A percentile compares a stretch with the other conserved stretches of the same genome.
phyloP scores from a whole-genome alignment of 768 basidiomycete species.

The Lyophyllum decastes region DNA sequence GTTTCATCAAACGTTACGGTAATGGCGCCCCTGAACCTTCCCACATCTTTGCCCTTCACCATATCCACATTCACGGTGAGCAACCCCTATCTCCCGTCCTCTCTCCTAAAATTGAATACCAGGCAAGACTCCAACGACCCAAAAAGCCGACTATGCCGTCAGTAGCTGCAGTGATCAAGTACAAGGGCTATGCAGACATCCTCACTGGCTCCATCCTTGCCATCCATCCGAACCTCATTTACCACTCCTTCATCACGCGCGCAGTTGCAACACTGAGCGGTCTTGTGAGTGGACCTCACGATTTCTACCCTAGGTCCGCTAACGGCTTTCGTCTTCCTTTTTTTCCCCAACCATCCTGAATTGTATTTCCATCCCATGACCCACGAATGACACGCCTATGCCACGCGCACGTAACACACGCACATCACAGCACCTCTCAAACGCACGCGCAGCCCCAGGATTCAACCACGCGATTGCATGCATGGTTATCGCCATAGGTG shows the following conservation, averaged over 20 bases:
- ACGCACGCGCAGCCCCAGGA: slow-evolving; percentile 26
- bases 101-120: too few species aligned
- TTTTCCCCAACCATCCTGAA: not conserved
- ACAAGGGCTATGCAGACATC: slow-evolving; percentile 31
- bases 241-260: slow-evolving; percentile 14
- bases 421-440: slow-evolving; percentile 23
- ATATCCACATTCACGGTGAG: too few species aligned
- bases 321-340: not conserved
- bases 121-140: too few species aligned
- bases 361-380: too few species aligned
- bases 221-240: slow-evolving; percentile 26
- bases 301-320: not conserved
- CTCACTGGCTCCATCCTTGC: slow-evolving; percentile 25
- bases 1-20: too few species aligned
- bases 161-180: slow-evolving; percentile 12
- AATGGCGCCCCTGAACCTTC: too few species aligned
- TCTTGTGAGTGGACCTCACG: not conserved
- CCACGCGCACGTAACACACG: not conserved
- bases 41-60: too few species aligned
- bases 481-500: slow-evolving; percentile 33
- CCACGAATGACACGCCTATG: not conserved
- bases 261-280: not conserved
- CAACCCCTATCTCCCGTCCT: too few species aligned
- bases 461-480: slow-evolving; percentile 39
- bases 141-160: not conserved